Conservation (phyloP, 1,284 basidiomycete genomes). For the Ceratobasidium sp. region DNA sequence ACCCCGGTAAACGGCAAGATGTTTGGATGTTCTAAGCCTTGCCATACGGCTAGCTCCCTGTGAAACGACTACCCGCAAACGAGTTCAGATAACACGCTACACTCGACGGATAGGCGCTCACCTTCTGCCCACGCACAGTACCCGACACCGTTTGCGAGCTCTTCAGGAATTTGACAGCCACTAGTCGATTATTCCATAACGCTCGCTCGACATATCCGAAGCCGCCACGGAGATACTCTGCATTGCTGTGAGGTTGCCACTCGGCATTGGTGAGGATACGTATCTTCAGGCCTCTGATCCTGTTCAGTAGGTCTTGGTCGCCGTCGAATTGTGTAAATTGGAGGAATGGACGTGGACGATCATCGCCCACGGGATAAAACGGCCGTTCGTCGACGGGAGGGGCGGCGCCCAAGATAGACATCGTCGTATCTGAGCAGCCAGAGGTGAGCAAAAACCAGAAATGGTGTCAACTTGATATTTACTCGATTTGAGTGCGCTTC, state of each 20-base stretch:
- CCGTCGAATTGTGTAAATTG: conserved; percentile 38
- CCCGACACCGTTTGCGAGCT: conserved; percentile 43
- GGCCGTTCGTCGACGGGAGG: background rate
- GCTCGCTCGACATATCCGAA: conserved; percentile 40
- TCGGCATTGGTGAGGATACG: conserved; percentile 28
- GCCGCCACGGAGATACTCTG: conserved; percentile 28
- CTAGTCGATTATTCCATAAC: conserved; percentile 38
- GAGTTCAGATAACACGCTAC: background rate
- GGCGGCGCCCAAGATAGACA: background rate
- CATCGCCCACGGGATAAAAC: conserved; percentile 29
- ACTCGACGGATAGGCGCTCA: background rate
- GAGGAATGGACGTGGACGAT: conserved; percentile 31
- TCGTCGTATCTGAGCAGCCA: conserved; percentile 19
- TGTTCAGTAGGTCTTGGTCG: conserved; percentile 38
- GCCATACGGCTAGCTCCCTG: conserved; percentile 25
- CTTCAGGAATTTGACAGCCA: conserved; percentile 41
- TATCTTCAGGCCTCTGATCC: conserved; percentile 39
- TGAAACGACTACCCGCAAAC: conserved; percentile 24
- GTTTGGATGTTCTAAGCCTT: conserved; percentile 29
- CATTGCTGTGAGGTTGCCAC: conserved; percentile 33
- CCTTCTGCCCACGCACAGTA: conserved; percentile 30
- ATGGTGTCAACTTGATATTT: too few relatives aligned
- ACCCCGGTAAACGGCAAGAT: conserved; percentile 38
- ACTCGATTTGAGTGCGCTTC: background rate
- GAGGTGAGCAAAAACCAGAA: background rate